phyloP scores from a whole-genome alignment of 345 rosid species.

The Salix suchowensis region DNA sequence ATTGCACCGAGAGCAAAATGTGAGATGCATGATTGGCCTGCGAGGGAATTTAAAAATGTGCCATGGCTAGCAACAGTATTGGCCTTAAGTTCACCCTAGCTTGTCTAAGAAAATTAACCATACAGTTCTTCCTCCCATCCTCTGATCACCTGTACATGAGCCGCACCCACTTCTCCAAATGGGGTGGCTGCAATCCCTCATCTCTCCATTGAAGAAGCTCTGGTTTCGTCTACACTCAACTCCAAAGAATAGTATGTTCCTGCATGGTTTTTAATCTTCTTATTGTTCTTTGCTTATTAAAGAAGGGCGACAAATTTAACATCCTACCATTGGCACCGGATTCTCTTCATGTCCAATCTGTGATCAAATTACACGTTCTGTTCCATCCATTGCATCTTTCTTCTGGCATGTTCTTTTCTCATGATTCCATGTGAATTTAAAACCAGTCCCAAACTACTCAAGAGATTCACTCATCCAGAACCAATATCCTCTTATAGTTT shows the following conservation, averaged over 20 bases:
- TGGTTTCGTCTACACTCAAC: constrained; percentile 73
- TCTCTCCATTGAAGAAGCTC: constrained; percentile 91
- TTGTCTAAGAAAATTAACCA: constrained; percentile 32
- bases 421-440: neutral
- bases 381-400: neutral
- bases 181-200: constrained; percentile 88
- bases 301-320: neutral
- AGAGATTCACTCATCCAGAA: neutral
- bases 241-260: constrained; percentile 60
- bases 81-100: constrained; percentile 28
- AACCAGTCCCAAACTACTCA: neutral
- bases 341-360: neutral
- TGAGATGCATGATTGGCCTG: constrained; percentile 40
- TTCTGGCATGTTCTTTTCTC: neutral
- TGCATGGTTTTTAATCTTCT: neutral
- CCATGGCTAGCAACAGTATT: constrained; percentile 4
- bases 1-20: constrained; percentile 46
- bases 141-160: constrained; percentile 28
- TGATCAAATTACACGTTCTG: neutral
- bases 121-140: neutral
- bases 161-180: constrained; percentile 43
- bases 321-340: neutral
- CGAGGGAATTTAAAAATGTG: constrained; percentile 23
- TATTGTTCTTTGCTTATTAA: neutral
- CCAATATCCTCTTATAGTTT: neutral